Evolutionary conservation across 1,284 basidiomycete genomes (phyloP), one percentile per base, ranked within the genome.

Genomic region (Austroboletus rostrupii): DNA sequence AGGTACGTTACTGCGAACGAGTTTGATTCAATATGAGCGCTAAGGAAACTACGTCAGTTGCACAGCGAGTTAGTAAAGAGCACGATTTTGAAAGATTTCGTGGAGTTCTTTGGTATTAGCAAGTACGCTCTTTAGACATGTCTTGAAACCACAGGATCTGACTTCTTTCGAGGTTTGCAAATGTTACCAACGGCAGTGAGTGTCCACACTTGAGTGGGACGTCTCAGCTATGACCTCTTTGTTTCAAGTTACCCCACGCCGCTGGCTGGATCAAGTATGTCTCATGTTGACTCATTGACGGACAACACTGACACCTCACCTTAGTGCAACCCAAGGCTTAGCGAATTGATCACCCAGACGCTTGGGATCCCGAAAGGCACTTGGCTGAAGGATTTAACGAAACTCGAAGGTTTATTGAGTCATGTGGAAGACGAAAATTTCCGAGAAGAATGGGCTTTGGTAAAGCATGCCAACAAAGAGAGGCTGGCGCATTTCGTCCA

Each of bases 51-150:
- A 45, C 12, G 26, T 35, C 57, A 85, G 81, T 69, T 90, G 44
- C 87, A 89, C 70, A 85, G 81, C 58, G 83, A 88, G 45, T 75
- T 90, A 45, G 82, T 90, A 42, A 74, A 69, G 62, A 83, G 80
- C 20, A 93, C 90, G 16, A 91, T 96, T 65, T 75, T 94, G 70
- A 91, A 89, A 61, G 94, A 96, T 72, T 96, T 96, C 61, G 90
- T 92, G 43, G 90, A 93, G 29, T 88, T 86, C 66, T 87, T 81
- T 60, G 90, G 90, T 13, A 64, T 79, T 47, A 81, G 81, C 80
- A 90, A 89, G 85, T 86, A 59, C 40, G 81, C 67, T 14, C 12
- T 13, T 28, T 40, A 47, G 28, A 32, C 43, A 2, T 2, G 13
- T 12, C 19, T 32, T 40, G 14, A 8, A 13, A 16, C 28, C 28